Base-by-base conservation (phyloP, 1,139 yeast genomes). In the Zygoascus meyerae region DNA sequence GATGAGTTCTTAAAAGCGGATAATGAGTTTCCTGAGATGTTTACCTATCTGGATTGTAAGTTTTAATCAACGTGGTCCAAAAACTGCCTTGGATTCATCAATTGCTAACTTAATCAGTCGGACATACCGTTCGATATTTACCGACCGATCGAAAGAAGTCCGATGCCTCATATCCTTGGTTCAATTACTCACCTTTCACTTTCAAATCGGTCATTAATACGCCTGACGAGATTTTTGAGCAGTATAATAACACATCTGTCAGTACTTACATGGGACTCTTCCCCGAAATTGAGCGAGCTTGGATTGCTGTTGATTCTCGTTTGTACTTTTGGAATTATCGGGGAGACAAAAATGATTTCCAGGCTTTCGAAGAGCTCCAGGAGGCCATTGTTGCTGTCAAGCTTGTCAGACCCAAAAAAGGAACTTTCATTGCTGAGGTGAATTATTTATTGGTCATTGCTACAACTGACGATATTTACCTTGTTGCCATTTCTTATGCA, bases 251-350 rank as follows among this genome's bases (percentile, higher is more conserved):
- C 44, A 77, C 89, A 11, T 82, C 83, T 58, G 75, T 80, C 49
- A 75, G 72, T 41, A 79, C 90, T 30, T 82, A 82, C 52, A 82
- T 86, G 79, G 98, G 98, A 7, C 68, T 90, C 42, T 83, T 92
- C 56, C 79, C 92, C 0, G 90, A 84, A 50, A 77, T 92, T 36
- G 79, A 81, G 52, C 77, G 96, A 52, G 81, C 92, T 7, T 92
- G 97, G 97, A 77, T 90, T 41, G 80, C 86, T 2, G 80, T 83
- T 35, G 97, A 89, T 63, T 84, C 84, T 60, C 81, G 83, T 58
- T 72, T 94, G 58, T 78, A 85, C 34, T 74, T 94, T 34, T 92
- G 98, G 98, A 82, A 84, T 61, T 83, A 79, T 61, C 71, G 70
- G 51, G 35, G 40, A 12, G 41, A 31, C 16, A 70, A 83, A 9